phyloP scores from a whole-genome alignment of 306 rosid genomes.

The Rosa persica region DNA sequence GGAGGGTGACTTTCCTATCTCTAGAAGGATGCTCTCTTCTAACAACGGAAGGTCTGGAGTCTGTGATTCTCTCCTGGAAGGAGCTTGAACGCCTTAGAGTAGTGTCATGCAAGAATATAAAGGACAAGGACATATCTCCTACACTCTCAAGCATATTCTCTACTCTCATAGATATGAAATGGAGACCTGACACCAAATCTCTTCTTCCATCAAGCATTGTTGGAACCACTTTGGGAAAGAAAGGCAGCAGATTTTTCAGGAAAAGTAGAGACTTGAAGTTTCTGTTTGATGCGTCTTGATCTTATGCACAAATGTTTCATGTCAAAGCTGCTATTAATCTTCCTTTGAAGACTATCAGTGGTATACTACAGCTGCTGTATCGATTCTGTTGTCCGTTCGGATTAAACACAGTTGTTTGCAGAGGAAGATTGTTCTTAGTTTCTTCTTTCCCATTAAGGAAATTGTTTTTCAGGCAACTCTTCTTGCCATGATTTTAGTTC shows the following conservation, averaged over 20 bases:
- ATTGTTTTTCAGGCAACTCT: not conserved
- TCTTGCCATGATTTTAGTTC: not conserved
- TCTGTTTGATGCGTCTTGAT: constrained; percentile 28
- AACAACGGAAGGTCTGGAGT: constrained; percentile 72
- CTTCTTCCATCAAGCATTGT: constrained; percentile 52
- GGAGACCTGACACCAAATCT: constrained; percentile 74
- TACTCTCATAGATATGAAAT: constrained; percentile 68
- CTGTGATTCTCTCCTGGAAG: constrained; percentile 62
- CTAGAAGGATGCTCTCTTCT: constrained; percentile 83
- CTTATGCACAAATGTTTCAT: constrained; percentile 29
- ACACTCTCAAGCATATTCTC: constrained; percentile 58
- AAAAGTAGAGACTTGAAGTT: constrained; percentile 43
- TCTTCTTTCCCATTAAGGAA: constrained; percentile 23
- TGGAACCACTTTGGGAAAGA: constrained; percentile 71
- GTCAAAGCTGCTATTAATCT: constrained; percentile 25
- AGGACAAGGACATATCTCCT: constrained; percentile 68
- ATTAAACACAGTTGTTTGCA: constrained; percentile 34
- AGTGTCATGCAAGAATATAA: constrained; percentile 72
- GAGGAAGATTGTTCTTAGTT: constrained; percentile 32
- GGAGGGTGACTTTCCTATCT: constrained; percentile 65
- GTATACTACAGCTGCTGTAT: constrained; percentile 28
- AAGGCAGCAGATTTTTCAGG: constrained; percentile 73
- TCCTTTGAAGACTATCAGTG: constrained; percentile 26
- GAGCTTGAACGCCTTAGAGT: constrained; percentile 75
- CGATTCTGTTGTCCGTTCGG: constrained; percentile 28